Conservation (phyloP, 768 basidiomycete genomes). For the Xerocomellus intermedius region DNA sequence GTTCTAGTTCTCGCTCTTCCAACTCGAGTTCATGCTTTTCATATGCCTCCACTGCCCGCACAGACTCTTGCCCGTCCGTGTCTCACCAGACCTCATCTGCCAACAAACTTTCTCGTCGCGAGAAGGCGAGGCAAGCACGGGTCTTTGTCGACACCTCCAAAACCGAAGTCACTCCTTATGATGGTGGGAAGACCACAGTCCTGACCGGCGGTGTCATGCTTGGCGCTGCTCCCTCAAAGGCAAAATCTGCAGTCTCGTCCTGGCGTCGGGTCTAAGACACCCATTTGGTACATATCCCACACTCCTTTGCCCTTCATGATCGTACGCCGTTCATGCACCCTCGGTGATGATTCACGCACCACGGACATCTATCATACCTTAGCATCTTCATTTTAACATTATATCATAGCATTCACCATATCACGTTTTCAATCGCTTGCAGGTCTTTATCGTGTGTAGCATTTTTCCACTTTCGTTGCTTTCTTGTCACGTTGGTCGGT, state of each 20-base stretch:
- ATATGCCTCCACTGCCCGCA: slow-evolving; percentile 57
- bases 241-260: slow-evolving; percentile 37
- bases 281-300: slow-evolving; percentile 14
- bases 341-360: slow-evolving; percentile 28
- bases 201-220: slow-evolving; percentile 89
- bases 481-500: slow-evolving; percentile 23
- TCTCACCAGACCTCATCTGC: slow-evolving; percentile 42
- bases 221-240: slow-evolving; percentile 45
- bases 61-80: slow-evolving; percentile 45
- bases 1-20: slow-evolving; percentile 60
- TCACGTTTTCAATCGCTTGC: slow-evolving; percentile 23
- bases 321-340: slow-evolving; percentile 25
- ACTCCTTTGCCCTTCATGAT: slow-evolving; percentile 26
- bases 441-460: slow-evolving; percentile 31
- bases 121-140: slow-evolving; percentile 63
- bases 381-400: slow-evolving; percentile 34
- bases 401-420: slow-evolving; percentile 32
- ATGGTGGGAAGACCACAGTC: slow-evolving; percentile 85
- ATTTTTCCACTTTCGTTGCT: slow-evolving; percentile 22
- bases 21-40: slow-evolving; percentile 75
- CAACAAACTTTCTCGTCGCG: slow-evolving; percentile 62
- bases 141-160: slow-evolving; percentile 74
- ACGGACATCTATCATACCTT: slow-evolving; percentile 31
- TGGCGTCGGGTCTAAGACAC: slow-evolving; percentile 57
- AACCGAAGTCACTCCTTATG: slow-evolving; percentile 80